Base-by-base conservation (phyloP, 768 basidiomycete genomes). In the Leccinum obscurum region DNA sequence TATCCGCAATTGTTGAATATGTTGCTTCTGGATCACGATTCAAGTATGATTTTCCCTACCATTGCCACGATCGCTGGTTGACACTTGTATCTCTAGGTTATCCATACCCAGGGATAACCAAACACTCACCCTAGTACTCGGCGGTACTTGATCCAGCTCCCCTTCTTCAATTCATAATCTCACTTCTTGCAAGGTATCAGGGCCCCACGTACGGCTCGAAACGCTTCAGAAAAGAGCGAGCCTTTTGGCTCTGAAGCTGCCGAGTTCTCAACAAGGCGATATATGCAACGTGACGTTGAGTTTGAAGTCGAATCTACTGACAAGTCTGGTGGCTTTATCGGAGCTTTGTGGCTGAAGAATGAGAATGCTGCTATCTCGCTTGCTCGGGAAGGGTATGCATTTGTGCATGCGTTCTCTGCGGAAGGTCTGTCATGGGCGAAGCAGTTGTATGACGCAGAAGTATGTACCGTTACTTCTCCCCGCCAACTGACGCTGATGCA, bases 271-370 rank as follows among this genome's bases (percentile, higher is more conserved):
- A 83, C 83, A 8, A 84, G 86, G 48, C 83, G 84, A 62, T 95
- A 89, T 71, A 89, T 98, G 89, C 96, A 99, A 73, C 86, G 96
- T 30, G 96, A 99, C 68, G 87, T 93, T 6, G 96, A 99, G 73
- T 87, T 98, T 60, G 90, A 93, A 66, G 87, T 98, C 51, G 93
- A 96, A 60, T 83, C 83, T 15, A 85, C 89, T 15, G 96, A 99
- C 78, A 98, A 97, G 76, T 88, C 90, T 4, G 96, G 96, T 41
- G 97, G 97, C 3, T 98, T 96, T 75, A 95, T 98, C 64, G 95
- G 95, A 14, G 76, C 89, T 1, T 80, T 98, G 57, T 95, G 89
- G 73, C 58, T 90, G 65, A 96, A 93, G 71, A 86, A 81, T 1
- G 89, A 92, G 64, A 98, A 97, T 73, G 90, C 82, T 44, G 97